phyloP scores from a whole-genome alignment of 2,329 filamentous ascomycete species.

The Trichoderma sp. region DNA sequence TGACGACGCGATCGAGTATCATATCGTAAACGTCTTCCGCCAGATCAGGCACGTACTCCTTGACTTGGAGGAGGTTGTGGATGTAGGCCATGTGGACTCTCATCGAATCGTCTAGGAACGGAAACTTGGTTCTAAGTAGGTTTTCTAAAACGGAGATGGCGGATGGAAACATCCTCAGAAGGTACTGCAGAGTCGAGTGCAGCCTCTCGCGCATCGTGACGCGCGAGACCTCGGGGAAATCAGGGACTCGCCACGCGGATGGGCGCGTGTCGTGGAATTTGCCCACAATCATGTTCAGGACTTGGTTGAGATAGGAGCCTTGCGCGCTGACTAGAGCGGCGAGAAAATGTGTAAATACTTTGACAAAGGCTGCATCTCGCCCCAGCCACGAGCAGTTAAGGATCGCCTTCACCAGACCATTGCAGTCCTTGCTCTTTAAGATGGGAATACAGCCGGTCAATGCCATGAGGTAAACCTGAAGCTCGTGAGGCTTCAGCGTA shows the following conservation, averaged over 20 bases:
- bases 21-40: conserved; percentile 79
- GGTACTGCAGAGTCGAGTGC: conserved; percentile 72
- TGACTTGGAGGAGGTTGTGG: conserved; percentile 76
- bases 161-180: conserved; percentile 80
- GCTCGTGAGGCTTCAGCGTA: conserved; percentile 54
- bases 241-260: conserved; percentile 50
- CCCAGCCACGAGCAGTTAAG: conserved; percentile 66
- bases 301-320: conserved; percentile 70
- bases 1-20: conserved; percentile 83
- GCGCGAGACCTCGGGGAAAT: conserved; percentile 61
- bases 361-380: conserved; percentile 64
- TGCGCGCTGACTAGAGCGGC: conserved; percentile 79
- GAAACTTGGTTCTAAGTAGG: conserved; percentile 69
- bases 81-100: conserved; percentile 86
- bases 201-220: conserved; percentile 70
- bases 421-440: conserved; percentile 59
- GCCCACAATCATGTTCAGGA: conserved; percentile 78
- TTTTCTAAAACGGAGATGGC: conserved; percentile 70
- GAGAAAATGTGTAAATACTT: conserved; percentile 68
- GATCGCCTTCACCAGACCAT: conserved; percentile 59
- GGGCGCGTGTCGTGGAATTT: conserved; percentile 64
- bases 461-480: conserved; percentile 63
- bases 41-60: conserved; percentile 75
- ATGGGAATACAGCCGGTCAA: conserved; percentile 63
- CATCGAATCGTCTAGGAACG: conserved; percentile 73